Base-by-base conservation (phyloP, 2,329 filamentous ascomycete genomes). In the Delphinella strobiligena region DNA sequence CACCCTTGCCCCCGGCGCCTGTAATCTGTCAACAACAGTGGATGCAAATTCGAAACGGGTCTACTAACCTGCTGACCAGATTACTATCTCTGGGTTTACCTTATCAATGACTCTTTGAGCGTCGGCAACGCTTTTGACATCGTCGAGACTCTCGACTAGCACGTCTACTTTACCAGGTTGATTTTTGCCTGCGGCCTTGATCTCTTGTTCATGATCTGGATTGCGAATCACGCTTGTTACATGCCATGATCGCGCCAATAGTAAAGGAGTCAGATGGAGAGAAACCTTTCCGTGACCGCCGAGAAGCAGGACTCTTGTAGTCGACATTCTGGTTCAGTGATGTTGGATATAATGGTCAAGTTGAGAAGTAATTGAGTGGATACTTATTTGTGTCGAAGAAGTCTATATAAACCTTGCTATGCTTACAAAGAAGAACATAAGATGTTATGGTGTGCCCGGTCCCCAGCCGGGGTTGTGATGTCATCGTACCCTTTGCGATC, bases 251-350 rank as follows among this genome's bases (percentile, higher is more conserved):
- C 78, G 75, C 37, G 76, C 68, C 31, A 91, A 74, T 5, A 93
- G 75, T 43, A 88, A 70, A 1, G 81, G 82, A 7, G 84, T 91
- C 30, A 91, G 71, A 32, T 80, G 63, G 43, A 83, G 75, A 48
- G 83, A 74, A 44, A 91, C 62, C 57, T 87, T 85, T 63, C 85
- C 85, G 64, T 88, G 83, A 52, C 84, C 85, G 53, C 84, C 84
- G 46, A 91, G 74, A 48, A 91, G 62, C 45, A 88, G 76, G 43
- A 88, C 75, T 29, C 34, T 42, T 29, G 5, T 36, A 24, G 22
- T 7, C 22, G 22, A 27, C 22, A 27, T 27, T 27, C n/a, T n/a
- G n/a, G n/a, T n/a, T n/a, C n/a, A n/a, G n/a, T n/a, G n/a, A n/a
- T n/a, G n/a, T n/a, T n/a, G n/a, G n/a, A n/a, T n/a, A n/a, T n/a